Evolutionary conservation across 2,329 filamentous ascomycete genomes (phyloP), one percentile per base, ranked within the genome.

Genomic region (Cylindrodendrum hubeiense): DNA sequence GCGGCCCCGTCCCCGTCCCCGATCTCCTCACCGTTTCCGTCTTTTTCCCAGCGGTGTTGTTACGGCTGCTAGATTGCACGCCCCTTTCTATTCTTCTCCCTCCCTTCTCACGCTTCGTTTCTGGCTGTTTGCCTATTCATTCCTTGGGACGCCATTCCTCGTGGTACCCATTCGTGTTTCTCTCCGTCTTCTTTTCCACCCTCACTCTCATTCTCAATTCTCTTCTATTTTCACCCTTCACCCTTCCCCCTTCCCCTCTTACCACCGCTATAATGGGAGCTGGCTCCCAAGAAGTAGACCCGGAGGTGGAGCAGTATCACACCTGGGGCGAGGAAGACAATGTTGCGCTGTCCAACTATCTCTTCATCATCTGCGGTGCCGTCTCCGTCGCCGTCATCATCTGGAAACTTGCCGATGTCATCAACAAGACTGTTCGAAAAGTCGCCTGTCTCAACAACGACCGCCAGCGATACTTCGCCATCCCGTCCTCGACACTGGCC

Each of bases 371-470:
- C 28, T 89, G 92, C 78, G 88, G 88, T 57, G 85, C 86, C 54
- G 83, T 94, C 55, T 86, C 91, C 13, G 85, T 79, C 37, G 84
- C 86, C 53, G 84, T 95, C 72, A 84, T 93, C 68, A 71, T 90
- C 67, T 95, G 93, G 87, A 89, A 91, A 66, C 78, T 90, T 67
- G 79, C 83, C 59, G 85, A 89, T 54, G 84, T 87, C 59, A 80
- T 92, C 61, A 83, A 88, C 63, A 88, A 86, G 70, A 91, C 96
- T 75, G 83, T 95, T 39, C 89, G 94, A 68, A 91, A 88, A 26
- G 84, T 97, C 47, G 86, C 91, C 44, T 93, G 90, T 74, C 86
- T 97, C 70, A 91, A 88, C 81, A 94, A 93, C 81, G 91, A 93
- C 69, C 91, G 86, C 1, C 94, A 97, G 78, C 85, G 87, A 66